Percentiles rank a stretch among this genome's conserved stretches.
Evolutionary conservation across 768 basidiomycete species (phyloP).

Genomic region (Tylopilus cervinicoccineus): DNA sequence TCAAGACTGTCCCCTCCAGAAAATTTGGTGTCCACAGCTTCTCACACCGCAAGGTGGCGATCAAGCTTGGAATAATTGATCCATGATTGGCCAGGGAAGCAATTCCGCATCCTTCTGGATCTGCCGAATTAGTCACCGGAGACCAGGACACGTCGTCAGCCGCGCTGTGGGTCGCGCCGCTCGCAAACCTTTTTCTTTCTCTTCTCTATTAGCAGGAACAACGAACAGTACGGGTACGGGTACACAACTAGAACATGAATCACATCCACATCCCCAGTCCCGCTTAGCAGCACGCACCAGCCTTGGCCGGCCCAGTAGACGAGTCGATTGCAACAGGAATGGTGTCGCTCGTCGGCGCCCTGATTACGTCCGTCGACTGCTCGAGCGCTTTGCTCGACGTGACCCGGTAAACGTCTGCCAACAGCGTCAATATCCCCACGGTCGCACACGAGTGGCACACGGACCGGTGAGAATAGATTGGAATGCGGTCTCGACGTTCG

Average conservation of each 20-base stretch:
- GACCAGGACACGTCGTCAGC: slow-evolving; percentile 82
- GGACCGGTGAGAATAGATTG: slow-evolving; percentile 90
- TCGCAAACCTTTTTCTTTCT: slow-evolving; percentile 61
- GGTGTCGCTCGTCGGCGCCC: slow-evolving; percentile 76
- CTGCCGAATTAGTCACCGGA: slow-evolving; percentile 92
- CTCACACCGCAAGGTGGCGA: slow-evolving; percentile 61
- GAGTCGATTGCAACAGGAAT: slow-evolving; percentile 76
- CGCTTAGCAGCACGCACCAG: slow-evolving; percentile 61
- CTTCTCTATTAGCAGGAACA: slow-evolving; percentile 23
- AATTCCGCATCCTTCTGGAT: slow-evolving; percentile 88
- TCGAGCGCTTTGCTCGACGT: slow-evolving; percentile 95
- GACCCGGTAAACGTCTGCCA: slow-evolving; percentile 92
- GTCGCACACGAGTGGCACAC: slow-evolving; percentile 19
- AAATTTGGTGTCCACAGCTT: slow-evolving; percentile 82
- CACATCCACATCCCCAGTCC: slow-evolving; percentile 1
- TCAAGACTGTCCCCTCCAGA: slow-evolving; percentile 93
- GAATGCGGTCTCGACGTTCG: slow-evolving; percentile 97
- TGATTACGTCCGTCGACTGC: slow-evolving; percentile 70
- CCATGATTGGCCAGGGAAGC: slow-evolving; percentile 87
- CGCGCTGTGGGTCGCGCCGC: slow-evolving; percentile 75
- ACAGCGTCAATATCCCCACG: slow-evolving; percentile 1
- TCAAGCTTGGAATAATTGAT: slow-evolving; percentile 76
- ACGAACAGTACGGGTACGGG: slow-evolving; percentile 24
- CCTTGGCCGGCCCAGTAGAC: slow-evolving; percentile 46
- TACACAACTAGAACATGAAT: slow-evolving; percentile 20